These are phyloP conservation scores for Didymella segeticola DNA, from an alignment of 2,329 filamentous ascomycete species.

Conservation along the genomic window DNA sequence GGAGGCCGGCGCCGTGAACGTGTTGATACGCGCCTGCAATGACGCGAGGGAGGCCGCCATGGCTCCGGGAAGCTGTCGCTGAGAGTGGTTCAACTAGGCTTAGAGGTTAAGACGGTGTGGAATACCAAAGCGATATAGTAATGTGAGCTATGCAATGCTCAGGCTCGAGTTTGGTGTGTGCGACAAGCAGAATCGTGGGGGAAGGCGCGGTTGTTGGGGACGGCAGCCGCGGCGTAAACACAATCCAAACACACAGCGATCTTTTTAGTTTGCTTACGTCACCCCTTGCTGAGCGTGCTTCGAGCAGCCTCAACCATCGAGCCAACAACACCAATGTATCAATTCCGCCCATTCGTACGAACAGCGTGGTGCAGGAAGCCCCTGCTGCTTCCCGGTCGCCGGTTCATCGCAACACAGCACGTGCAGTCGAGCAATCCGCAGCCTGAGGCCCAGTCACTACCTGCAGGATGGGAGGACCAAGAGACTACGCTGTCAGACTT, in stretches of 20 bases:
- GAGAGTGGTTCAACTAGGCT: no score
- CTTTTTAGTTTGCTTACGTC: conserved; percentile 32
- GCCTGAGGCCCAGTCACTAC: conserved; percentile 43
- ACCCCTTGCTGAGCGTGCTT: conserved; percentile 24
- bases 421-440: conserved; percentile 26
- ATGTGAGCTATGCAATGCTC: background rate
- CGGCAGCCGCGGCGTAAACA: conserved; percentile 27
- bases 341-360: conserved; percentile 35
- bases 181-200: conserved; percentile 9
- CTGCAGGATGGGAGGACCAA: conserved; percentile 75
- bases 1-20: conserved; percentile 71
- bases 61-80: conserved; percentile 4
- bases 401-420: conserved; percentile 35
- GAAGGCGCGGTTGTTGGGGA: conserved; percentile 18
- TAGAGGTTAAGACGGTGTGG: background rate
- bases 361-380: conserved; percentile 38
- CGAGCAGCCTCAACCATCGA: conserved; percentile 29
- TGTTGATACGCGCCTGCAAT: conserved; percentile 77
- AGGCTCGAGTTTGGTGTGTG: conserved; percentile 4
- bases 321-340: conserved; percentile 40
- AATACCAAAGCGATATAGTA: background rate
- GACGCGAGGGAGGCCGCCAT: conserved; percentile 60
- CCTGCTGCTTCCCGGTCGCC: conserved; percentile 31
- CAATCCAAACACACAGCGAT: conserved; percentile 9
- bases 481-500: conserved; percentile 76